Conservation (phyloP, 2,329 filamentous ascomycete species). For the Beauveria australis region DNA sequence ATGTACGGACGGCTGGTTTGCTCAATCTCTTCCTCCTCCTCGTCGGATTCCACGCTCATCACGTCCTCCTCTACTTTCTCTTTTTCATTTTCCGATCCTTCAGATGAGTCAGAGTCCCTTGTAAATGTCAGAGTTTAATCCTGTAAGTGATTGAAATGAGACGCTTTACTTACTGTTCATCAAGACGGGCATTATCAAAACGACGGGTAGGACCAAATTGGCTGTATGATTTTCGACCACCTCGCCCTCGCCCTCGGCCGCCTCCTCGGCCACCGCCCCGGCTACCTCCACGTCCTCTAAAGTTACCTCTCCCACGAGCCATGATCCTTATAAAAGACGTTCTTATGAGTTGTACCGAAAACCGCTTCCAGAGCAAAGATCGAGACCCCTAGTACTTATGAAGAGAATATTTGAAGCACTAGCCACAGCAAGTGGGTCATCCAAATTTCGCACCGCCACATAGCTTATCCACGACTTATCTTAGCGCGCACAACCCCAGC, state of each 20-base stretch:
- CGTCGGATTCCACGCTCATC: slow-evolving; percentile 32
- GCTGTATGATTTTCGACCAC: slow-evolving; percentile 19
- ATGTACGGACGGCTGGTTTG: slow-evolving; percentile 43
- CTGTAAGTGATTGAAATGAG: background rate
- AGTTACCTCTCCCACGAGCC: slow-evolving; percentile 25
- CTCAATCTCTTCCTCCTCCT: slow-evolving; percentile 39
- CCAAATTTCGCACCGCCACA: slow-evolving; percentile 20
- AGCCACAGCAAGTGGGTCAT: slow-evolving; percentile 25
- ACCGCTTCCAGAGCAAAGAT: slow-evolving; percentile 23
- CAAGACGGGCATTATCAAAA: slow-evolving; percentile 28
- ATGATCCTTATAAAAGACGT: slow-evolving; percentile 22
- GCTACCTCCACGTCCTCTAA: slow-evolving; percentile 25
- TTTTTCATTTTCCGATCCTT: slow-evolving; percentile 21
- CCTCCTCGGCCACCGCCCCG: slow-evolving; percentile 18
- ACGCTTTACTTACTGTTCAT: slow-evolving; percentile 24
- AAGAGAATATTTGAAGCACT: slow-evolving; percentile 16
- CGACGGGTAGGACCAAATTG: slow-evolving; percentile 27
- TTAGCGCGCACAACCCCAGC: slow-evolving; percentile 47
- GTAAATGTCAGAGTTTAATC: background rate
- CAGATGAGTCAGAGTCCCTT: slow-evolving; percentile 13
- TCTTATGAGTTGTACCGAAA: slow-evolving; percentile 12
- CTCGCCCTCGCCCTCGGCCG: slow-evolving; percentile 23
- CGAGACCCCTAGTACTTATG: background rate
- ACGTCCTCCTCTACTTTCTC: slow-evolving; percentile 29
- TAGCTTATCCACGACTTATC: slow-evolving; percentile 36